Conservation (phyloP, 495 filamentous ascomycete species). For the Penicillium salamii region DNA sequence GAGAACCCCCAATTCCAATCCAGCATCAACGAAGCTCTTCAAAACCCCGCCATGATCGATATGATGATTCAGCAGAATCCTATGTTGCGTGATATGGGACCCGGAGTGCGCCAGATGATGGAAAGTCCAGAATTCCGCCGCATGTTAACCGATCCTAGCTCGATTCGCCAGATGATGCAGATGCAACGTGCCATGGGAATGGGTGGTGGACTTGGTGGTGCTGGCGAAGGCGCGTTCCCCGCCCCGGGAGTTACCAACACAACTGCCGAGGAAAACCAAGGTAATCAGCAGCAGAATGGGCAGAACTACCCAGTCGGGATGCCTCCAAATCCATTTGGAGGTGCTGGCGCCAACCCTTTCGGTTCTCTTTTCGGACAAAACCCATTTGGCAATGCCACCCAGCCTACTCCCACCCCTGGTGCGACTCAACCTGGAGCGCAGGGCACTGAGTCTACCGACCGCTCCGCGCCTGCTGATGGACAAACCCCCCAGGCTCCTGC, state of each 20-base stretch:
- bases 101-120: conserved; percentile 78
- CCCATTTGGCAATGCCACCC: conserved; percentile 29
- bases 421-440: conserved; percentile 21
- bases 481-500: conserved; percentile 31
- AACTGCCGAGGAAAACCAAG: conserved; percentile 44
- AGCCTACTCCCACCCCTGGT: conserved; percentile 17
- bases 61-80: conserved; percentile 90
- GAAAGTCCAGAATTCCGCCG: conserved; percentile 81
- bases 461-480: conserved; percentile 23
- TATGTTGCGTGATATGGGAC: conserved; percentile 77
- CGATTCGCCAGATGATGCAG: conserved; percentile 72
- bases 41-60: conserved; percentile 88
- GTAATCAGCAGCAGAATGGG: conserved; percentile 36
- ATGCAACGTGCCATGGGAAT: conserved; percentile 69
- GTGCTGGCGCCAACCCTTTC: conserved; percentile 60
- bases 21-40: conserved; percentile 87
- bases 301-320: conserved; percentile 39
- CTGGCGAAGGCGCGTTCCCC: conserved; percentile 62
- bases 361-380: conserved; percentile 61
- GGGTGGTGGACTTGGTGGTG: conserved; percentile 46
- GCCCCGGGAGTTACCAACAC: conserved; percentile 87
- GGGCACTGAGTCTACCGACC: conserved; percentile 21
- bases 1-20: conserved; percentile 79
- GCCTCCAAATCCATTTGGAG: conserved; percentile 22
- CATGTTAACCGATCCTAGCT: conserved; percentile 93